phyloP scores from a whole-genome alignment of 192 early-diverging fungal species.

The Coemansia sp. region DNA sequence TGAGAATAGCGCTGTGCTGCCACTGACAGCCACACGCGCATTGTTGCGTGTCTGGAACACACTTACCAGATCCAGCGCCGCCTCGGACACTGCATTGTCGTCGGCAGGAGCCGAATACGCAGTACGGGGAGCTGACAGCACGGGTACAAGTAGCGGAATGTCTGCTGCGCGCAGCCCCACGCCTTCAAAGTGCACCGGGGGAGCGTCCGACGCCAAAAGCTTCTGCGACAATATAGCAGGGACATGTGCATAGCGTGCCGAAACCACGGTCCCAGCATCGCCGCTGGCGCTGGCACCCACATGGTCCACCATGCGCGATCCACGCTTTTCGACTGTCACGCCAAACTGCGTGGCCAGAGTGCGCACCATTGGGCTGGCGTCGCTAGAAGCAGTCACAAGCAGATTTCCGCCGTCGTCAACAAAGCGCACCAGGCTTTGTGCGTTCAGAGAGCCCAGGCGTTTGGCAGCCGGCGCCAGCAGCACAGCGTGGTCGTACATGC shows the following conservation, averaged over 20 bases:
- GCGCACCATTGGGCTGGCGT: conserved; percentile 66
- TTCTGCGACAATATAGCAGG: conserved; percentile 36
- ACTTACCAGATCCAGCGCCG: conserved; percentile 69
- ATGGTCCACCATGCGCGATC: conserved; percentile 73
- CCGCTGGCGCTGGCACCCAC: conserved; percentile 39
- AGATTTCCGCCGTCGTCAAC: conserved; percentile 91
- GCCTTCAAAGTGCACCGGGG: conserved; percentile 66
- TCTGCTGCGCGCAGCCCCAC: conserved; percentile 71
- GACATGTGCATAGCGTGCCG: conserved; percentile 46
- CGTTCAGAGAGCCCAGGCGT: conserved; percentile 57
- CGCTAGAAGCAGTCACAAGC: conserved; percentile 66
- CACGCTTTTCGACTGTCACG: conserved; percentile 76
- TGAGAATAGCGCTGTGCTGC: conserved; percentile 80
- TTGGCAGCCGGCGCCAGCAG: conserved; percentile 76
- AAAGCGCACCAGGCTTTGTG: conserved; percentile 74
- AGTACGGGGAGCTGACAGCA: conserved; percentile 58
- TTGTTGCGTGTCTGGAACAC: conserved; percentile 88
- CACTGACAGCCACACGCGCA: conserved; percentile 81
- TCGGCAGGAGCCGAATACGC: conserved; percentile 59
- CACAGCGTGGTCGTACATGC: conserved; percentile 77
- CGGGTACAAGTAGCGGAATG: conserved; percentile 66
- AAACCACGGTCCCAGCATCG: conserved; percentile 56
- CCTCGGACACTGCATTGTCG: conserved; percentile 55
- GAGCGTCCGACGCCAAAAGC: neutral
- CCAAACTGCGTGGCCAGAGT: conserved; percentile 90